These are phyloP conservation scores for Tetracladium maxilliforme DNA, from an alignment of 2,329 filamentous ascomycete species.

Conservation along the genomic window DNA sequence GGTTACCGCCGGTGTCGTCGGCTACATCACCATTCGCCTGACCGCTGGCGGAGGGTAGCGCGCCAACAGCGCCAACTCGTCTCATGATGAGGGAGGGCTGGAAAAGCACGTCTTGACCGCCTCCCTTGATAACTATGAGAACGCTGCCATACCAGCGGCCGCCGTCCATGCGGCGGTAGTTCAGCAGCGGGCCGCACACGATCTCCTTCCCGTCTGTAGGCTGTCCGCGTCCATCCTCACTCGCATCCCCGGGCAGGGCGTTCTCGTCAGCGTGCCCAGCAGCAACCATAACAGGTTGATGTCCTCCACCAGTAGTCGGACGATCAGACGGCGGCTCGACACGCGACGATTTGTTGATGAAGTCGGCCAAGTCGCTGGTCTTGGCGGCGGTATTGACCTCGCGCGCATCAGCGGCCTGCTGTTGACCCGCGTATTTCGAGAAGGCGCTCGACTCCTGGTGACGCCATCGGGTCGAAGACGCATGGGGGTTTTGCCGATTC, in stretches of 20 bases:
- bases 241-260: background rate
- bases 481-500: constrained; percentile 32
- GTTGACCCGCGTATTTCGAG: constrained; percentile 27
- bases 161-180: constrained; percentile 61
- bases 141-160: constrained; percentile 72
- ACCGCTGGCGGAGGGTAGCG: too few species aligned
- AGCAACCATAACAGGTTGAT: constrained; percentile 30
- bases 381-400: constrained; percentile 23
- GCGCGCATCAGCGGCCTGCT: constrained; percentile 15
- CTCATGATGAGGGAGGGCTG: constrained; percentile 44
- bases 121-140: constrained; percentile 65
- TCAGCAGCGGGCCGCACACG: constrained; percentile 59
- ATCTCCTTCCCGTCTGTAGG: constrained; percentile 33
- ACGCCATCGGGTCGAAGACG: constrained; percentile 43
- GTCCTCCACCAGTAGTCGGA: constrained; percentile 18
- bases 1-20: constrained; percentile 10
- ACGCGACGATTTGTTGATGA: constrained; percentile 35
- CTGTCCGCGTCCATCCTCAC: constrained; percentile 1
- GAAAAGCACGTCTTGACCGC: constrained; percentile 39
- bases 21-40: constrained; percentile 8
- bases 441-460: constrained; percentile 48
- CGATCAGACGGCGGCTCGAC: constrained; percentile 11
- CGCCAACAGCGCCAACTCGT: constrained; percentile 16
- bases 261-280: background rate
- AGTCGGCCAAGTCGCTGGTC: constrained; percentile 37